phyloP scores from a whole-genome alignment of 441 rosid species.

The Syzygium malaccense region DNA sequence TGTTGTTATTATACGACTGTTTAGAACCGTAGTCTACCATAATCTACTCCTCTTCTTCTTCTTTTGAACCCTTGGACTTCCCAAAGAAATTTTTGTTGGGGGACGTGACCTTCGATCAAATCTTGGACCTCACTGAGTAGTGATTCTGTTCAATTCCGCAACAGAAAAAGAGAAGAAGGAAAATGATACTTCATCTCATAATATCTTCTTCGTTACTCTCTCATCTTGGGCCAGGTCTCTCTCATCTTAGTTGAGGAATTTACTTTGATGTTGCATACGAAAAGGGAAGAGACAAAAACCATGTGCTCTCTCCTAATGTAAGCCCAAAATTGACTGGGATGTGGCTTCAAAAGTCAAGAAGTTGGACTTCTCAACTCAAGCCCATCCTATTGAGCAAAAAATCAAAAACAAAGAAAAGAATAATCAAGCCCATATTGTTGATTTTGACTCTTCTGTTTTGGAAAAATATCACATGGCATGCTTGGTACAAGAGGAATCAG shows the following conservation, averaged over 20 bases:
- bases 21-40: not conserved
- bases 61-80: not conserved
- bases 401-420: not conserved
- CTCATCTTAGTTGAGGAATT: not conserved
- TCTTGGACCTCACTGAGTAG: not conserved
- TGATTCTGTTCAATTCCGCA: not conserved
- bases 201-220: not conserved
- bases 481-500: not conserved
- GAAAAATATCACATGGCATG: not conserved
- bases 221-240: not conserved
- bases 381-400: not conserved
- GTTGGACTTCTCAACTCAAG: not conserved
- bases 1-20: not conserved
- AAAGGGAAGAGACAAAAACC: not conserved
- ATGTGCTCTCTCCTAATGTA: not conserved
- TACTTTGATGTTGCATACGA: not conserved
- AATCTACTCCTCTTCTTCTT: not conserved
- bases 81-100: not conserved
- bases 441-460: not conserved
- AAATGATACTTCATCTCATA: not conserved
- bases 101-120: not conserved
- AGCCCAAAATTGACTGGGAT: not conserved
- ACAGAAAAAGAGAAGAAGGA: not conserved
- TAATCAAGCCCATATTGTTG: not conserved
- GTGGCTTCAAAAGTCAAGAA: not conserved